These are phyloP conservation scores for Withania somnifera DNA, from an alignment of 305 asterid genomes.

Conservation along the genomic window DNA sequence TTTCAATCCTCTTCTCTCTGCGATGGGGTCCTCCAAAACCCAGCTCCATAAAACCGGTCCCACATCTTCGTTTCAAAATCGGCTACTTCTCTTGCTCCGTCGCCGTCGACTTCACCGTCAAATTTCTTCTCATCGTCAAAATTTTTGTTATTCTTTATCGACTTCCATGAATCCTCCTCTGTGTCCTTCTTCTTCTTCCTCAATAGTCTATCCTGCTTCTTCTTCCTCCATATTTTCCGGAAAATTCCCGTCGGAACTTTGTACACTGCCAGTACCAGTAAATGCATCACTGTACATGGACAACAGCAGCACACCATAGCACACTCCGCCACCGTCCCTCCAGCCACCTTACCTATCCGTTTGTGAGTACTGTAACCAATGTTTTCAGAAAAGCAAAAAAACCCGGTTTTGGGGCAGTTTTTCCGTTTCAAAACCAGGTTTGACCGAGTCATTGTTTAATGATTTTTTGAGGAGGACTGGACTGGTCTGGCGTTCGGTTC, in stretches of 20 bases:
- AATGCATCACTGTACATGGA: conserved; percentile 54
- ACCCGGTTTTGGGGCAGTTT: no score
- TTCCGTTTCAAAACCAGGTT: no score
- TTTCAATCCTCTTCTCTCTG: conserved; percentile 12
- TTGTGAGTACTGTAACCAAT: conserved; percentile 6
- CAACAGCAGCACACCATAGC: conserved; percentile 87
- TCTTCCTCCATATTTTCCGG: conserved; percentile 53
- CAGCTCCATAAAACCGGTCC: conserved; percentile 44
- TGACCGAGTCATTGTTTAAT: no score
- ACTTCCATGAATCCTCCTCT: conserved; percentile 13
- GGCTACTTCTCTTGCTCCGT: conserved; percentile 7
- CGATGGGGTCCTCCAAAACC: conserved; percentile 64
- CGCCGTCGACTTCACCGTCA: neutral
- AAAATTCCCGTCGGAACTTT: conserved; percentile 73
- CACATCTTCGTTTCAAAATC: conserved; percentile 49
- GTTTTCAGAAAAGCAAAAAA: no score
- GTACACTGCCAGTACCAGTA: conserved; percentile 54
- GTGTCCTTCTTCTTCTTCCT: neutral
- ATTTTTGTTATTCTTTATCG: conserved; percentile 9
- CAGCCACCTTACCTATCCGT: conserved; percentile 62
- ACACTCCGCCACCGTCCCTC: conserved; percentile 83
- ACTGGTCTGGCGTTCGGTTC: no score
- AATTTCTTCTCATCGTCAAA: conserved; percentile 1
- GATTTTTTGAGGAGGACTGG: no score
- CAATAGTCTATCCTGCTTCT: conserved; percentile 13